Base-by-base conservation (phyloP, 2,329 filamentous ascomycete genomes). In the Cercospora zeae-maydis region DNA sequence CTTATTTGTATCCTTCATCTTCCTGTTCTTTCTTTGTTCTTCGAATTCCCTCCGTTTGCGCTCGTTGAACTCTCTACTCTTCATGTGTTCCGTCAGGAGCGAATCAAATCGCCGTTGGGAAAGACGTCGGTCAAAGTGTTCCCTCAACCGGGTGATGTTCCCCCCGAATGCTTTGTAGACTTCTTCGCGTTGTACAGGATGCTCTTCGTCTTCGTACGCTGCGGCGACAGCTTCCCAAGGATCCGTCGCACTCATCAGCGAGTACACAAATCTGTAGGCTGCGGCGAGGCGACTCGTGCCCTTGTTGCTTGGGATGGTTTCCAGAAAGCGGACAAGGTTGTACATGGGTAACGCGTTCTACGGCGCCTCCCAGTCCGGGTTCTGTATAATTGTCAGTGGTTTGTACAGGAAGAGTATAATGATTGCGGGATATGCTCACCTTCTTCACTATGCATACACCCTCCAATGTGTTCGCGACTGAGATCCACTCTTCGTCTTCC, bases 401-500 rank as follows among this genome's bases (percentile, higher is more conserved):
- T 16, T 24, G 10, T 16, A 45, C 31, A n/a, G 19, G 19, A 9
- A 3, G 14, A 14, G 21, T 1, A 30, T 6, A 4, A 13, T 21
- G n/a, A 14, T 49, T 11, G 8, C 3, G 6, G 14, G 16, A 21
- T 13, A 10, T 30, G 45, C 85, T 79, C 84, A 96, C 93, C 92
- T 98, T 98, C 83, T 90, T 89, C 78, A 99, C 82, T 77, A 99
- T 98, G 61, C 97, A 93, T 72, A 99, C 83, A 33, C 95, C 95
- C 80, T 99, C 95, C 66, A 99, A 83, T 58, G 88, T 96, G 80
- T 87, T 95, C 76, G 88, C 96, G 74, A 99, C 80, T 78, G 90
- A 91, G 68, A 98, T 88, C 77, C 98, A 99, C 80, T 99, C 88
- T 80, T 99, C 95, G 73, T 99, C 95, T 78, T 99, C 95, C 56